Base-by-base conservation (phyloP, 2,329 filamentous ascomycete species). In the Stachybotrys elegans region DNA sequence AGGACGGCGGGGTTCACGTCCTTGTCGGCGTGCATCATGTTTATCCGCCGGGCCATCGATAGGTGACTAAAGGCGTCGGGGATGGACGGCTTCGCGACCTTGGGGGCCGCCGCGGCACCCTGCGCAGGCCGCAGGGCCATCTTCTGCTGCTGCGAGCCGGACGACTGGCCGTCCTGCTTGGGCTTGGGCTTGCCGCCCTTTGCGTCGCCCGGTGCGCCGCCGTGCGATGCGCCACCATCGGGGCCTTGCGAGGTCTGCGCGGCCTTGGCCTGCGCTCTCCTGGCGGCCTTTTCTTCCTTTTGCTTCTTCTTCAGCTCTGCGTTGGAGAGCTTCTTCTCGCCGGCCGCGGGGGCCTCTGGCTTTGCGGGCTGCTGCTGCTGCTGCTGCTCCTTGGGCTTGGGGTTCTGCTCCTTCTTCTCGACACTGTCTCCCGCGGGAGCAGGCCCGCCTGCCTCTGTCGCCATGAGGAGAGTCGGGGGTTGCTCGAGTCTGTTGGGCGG, bases 221-320 rank as follows among this genome's bases (percentile, higher is more conserved):
- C 64, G 49, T 57, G 67, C 51, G 44, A 63, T 53, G 19, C 35
- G 43, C 65, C 53, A 51, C 47, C 22, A 65, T 59, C 11, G 68
- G 68, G 17, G 63, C 62, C 45, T 29, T 65, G 66, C 2, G 71
- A 66, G 22, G 60, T 60, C 49, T 77, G 76, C 4, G 74, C 71
- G 22, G 72, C 71, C 61, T 84, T 88, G 57, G 76, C 80, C 58
- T 83, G 83, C 40, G 86, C 88, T 69, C 92, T 79, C 48, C 88
- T 78, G 38, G 90, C 90, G 42, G 87, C 86, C 70, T 96, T 97
- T 63, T 96, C 92, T 23, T 88, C 91, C 64, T 95, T 92, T 49
- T 86, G 85, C 62, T 81, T 83, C 57, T 91, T 92, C 69, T 97
- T 97, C 58, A 95, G 62, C 65, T 95, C 86, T 17, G 88, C 89